A percentile compares a stretch with the other conserved stretches of the same genome.
phyloP scores from a whole-genome alignment of 352 stramenopile genomes.

The Phytophthora sp. region DNA sequence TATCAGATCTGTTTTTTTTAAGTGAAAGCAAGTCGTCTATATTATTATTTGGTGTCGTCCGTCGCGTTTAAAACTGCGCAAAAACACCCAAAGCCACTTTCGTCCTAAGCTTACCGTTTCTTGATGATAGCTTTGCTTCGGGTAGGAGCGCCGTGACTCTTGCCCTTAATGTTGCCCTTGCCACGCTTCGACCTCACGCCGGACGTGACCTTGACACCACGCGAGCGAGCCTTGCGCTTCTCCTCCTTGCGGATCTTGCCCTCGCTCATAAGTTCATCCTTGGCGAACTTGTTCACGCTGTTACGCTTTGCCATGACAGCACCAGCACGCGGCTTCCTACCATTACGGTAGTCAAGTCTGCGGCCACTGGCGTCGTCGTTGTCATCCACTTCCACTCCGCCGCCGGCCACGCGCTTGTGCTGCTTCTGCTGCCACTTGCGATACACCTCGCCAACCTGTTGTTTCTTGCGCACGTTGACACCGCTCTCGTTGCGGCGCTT shows the following conservation, averaged over 20 bases:
- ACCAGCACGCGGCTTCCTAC: constrained; percentile 65
- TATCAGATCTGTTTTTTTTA: neutral
- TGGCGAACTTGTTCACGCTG: constrained; percentile 79
- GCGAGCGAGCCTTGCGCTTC: constrained; percentile 82
- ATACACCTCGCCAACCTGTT: constrained; percentile 92
- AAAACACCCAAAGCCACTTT: constrained; percentile 13
- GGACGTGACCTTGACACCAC: constrained; percentile 68
- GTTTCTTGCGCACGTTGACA: constrained; percentile 85
- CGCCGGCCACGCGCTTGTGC: constrained; percentile 82
- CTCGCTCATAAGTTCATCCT: constrained; percentile 81
- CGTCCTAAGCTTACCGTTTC: constrained; percentile 40
- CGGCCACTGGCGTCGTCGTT: constrained; percentile 49
- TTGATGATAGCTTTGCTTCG: constrained; percentile 86
- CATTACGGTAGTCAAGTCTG: constrained; percentile 81
- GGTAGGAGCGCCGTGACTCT: constrained; percentile 81
- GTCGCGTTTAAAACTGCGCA: too few relatives aligned
- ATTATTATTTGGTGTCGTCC: constrained; percentile 39
- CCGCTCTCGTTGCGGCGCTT: constrained; percentile 89
- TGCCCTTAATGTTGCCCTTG: constrained; percentile 79
- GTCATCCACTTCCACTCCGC: constrained; percentile 71
- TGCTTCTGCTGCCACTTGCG: constrained; percentile 94
- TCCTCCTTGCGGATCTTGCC: constrained; percentile 87
- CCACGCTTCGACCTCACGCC: constrained; percentile 57
- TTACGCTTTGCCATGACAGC: constrained; percentile 42
- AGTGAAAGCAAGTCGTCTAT: constrained; percentile 38